Conservation (phyloP, 345 rosid genomes). For the Excoecaria cochinchinensis region DNA sequence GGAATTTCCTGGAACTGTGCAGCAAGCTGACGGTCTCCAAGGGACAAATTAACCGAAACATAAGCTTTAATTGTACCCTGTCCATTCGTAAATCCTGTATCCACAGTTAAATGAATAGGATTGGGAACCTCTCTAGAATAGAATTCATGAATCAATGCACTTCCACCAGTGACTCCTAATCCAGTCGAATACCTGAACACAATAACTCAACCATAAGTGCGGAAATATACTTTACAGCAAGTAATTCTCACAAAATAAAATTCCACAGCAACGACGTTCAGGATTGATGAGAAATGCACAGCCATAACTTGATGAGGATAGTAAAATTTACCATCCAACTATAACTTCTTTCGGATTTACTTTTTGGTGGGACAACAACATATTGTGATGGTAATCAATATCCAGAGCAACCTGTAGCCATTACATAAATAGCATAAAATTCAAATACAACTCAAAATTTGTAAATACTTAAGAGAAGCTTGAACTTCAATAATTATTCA, state of each 20-base stretch:
- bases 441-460: not conserved
- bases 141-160: constrained; percentile 92
- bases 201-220: not conserved
- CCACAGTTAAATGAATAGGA: constrained; percentile 86
- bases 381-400: constrained; percentile 91
- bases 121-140: constrained; percentile 83
- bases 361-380: constrained; percentile 80
- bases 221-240: not conserved
- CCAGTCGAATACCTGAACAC: constrained; percentile 88
- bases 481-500: not conserved
- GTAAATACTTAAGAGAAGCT: not conserved
- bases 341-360: constrained; percentile 94
- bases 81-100: constrained; percentile 78
- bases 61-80: constrained; percentile 79
- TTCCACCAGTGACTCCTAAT: constrained; percentile 81
- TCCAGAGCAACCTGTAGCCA: constrained; percentile 83
- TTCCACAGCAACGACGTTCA: not conserved
- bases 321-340: constrained; percentile 80
- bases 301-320: not conserved
- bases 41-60: constrained; percentile 66
- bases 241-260: not conserved
- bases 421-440: not conserved
- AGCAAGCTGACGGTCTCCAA: constrained; percentile 84
- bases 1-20: constrained; percentile 97
- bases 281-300: not conserved